Base-by-base conservation (phyloP, 257 asterid genomes). In the Capsicum rhomboideum region DNA sequence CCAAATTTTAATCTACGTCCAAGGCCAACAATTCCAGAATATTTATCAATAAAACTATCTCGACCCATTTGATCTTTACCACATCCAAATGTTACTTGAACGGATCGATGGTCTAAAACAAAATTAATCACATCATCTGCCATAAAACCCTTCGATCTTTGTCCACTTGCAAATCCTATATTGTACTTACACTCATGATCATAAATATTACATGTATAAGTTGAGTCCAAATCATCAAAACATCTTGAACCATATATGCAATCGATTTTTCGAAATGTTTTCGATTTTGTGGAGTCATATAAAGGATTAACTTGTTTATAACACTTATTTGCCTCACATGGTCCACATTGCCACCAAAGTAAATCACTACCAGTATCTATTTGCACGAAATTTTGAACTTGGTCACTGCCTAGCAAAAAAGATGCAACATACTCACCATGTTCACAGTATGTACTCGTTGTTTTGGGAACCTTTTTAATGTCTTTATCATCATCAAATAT, bases 281-380 rank as follows among this genome's bases (percentile, higher is more conserved):
- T 72, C 4, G 79, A 72, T 2, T 72, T 23, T 42, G 37, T 21
- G 16, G 79, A 10, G 16, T 42, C 52, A 72, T 72, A 72, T 49
- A 74, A 8, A 74, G 80, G 80, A 14, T 14, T 5, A 12, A 11
- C 28, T 44, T 74, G 80, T 4, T 72, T 44, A 34, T 72, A 72
- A 20, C 56, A 72, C 56, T 42, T 72, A 72, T 72, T 21, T 72
- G n/a, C 12, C 8, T 12, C n/a, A 72, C 79, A 72, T 21, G 79
- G 79, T 72, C 79, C 79, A 44, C 79, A 72, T 72, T 72, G 79
- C 79, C 79, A 72, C 79, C 79, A 72, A 0, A 72, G 1, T 72
- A 72, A 21, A 72, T 72, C 79, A n/a, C 79, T 72, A 2, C 56
- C 79, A 0, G 79, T 72, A 2, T 72, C 79, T n/a, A 72, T 21